Percentiles rank a stretch among this genome's conserved stretches.
Evolutionary conservation across 2,329 filamentous ascomycete species (phyloP).

Genomic region (Monilinia vaccinii-corymbosi): DNA sequence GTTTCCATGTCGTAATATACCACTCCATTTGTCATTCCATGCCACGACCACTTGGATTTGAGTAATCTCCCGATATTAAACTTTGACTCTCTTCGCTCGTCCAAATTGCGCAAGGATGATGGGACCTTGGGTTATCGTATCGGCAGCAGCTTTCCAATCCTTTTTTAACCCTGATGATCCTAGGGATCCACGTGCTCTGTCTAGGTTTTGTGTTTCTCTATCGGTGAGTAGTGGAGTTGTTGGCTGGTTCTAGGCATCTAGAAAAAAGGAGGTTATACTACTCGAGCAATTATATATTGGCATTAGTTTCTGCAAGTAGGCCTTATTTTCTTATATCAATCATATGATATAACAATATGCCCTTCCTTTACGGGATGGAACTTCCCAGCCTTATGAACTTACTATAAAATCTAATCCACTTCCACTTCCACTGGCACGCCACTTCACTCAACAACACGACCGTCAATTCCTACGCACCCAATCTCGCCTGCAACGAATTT

Average conservation of each 20-base stretch:
- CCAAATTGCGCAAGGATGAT: not conserved
- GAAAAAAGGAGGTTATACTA: too few species aligned
- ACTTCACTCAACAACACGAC: conserved; percentile 11
- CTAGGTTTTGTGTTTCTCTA: not conserved
- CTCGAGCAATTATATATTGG: not conserved
- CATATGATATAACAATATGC: too few species aligned
- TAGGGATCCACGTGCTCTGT: not conserved
- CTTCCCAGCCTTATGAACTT: not conserved
- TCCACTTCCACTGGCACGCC: not conserved
- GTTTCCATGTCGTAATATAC: not conserved
- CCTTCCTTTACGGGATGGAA: too few species aligned
- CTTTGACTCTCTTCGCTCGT: not conserved
- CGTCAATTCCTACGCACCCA: conserved; percentile 8
- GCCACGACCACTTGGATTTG: not conserved
- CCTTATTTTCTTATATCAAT: too few species aligned
- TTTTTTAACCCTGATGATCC: not conserved
- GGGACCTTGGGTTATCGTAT: not conserved
- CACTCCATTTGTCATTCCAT: not conserved
- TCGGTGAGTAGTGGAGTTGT: not conserved
- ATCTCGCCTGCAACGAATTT: conserved; percentile 13
- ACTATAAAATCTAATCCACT: conserved; percentile 4
- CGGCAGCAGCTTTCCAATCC: not conserved
- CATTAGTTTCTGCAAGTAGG: not conserved
- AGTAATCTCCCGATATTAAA: not conserved
- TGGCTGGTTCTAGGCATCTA: too few species aligned